Percentiles rank a stretch among this genome's conserved stretches.
These are phyloP conservation scores for Bolboschoenoplectus hybrid DNA, from an alignment of 202 grass and related monocot genomes.

Conservation along the genomic window DNA sequence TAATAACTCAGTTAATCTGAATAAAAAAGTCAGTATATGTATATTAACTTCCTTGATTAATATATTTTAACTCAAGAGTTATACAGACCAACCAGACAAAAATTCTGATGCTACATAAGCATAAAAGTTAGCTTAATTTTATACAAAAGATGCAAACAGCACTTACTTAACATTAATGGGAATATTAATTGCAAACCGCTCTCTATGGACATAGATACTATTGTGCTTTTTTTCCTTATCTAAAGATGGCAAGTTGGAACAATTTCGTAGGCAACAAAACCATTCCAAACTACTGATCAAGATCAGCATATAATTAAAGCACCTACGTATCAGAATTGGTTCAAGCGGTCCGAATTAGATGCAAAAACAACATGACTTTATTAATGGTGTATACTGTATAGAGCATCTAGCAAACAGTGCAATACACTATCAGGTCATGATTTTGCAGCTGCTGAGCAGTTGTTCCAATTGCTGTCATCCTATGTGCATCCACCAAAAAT, in stretches of 20 bases:
- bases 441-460: neutral
- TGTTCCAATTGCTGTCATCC: neutral
- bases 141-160: neutral
- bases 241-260: constrained; percentile 6
- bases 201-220: neutral
- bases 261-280: neutral
- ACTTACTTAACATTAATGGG: constrained; percentile 8
- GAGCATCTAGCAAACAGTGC: constrained; percentile 7
- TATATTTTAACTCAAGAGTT: too few species aligned
- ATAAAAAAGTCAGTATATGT: too few species aligned
- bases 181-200: constrained; percentile 13
- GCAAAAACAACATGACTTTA: neutral
- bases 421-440: neutral
- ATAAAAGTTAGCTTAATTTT: neutral
- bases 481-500: neutral
- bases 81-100: too few species aligned
- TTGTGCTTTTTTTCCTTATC: neutral
- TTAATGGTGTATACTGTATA: neutral
- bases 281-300: neutral
- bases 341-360: neutral
- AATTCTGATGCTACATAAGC: too few species aligned
- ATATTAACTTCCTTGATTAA: too few species aligned
- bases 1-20: too few species aligned
- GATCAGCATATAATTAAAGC: neutral
- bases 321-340: neutral